Evolutionary conservation across 108 stramenopile genomes (phyloP).

Genomic region (Cyclotella choctawhatcheeana): DNA sequence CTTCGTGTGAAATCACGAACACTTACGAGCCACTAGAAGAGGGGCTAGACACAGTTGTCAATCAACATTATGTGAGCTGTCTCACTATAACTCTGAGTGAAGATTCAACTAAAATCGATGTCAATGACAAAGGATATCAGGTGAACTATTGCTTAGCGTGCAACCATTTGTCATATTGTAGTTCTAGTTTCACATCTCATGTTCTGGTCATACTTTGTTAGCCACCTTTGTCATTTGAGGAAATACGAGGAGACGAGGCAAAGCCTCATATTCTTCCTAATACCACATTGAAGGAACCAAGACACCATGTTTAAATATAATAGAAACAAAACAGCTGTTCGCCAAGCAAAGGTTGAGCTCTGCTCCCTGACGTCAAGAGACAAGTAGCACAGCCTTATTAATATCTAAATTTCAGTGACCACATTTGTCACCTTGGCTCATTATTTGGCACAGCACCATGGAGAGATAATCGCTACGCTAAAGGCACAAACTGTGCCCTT

Average conservation of each 20-base stretch:
- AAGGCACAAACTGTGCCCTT: too few species aligned
- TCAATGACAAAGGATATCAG: slow-evolving; percentile 81
- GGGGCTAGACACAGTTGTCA: slow-evolving; percentile 82
- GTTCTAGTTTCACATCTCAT: background rate
- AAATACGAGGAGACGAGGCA: slow-evolving; percentile 54
- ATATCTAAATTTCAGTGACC: too few species aligned
- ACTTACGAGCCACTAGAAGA: slow-evolving; percentile 89
- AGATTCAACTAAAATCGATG: slow-evolving; percentile 58
- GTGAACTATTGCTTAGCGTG: slow-evolving; percentile 15
- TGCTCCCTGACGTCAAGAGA: slow-evolving; percentile 1
- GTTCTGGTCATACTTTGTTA: slow-evolving; percentile 5
- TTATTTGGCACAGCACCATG: background rate
- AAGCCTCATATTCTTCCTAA: slow-evolving; percentile 20
- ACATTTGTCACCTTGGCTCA: too few species aligned
- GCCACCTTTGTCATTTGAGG: slow-evolving; percentile 48
- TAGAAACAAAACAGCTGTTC: background rate
- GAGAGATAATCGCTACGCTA: slow-evolving; percentile 7
- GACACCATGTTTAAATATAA: background rate
- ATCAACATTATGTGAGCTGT: slow-evolving; percentile 79
- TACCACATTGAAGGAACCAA: background rate
- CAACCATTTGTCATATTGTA: background rate
- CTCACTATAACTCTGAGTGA: slow-evolving; percentile 74
- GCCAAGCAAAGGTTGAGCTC: background rate
- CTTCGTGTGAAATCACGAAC: slow-evolving; percentile 80
- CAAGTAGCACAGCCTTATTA: too few species aligned